Evolutionary conservation across 83 land plant genomes (phyloP).

Genomic region (Picea mariana): DNA sequence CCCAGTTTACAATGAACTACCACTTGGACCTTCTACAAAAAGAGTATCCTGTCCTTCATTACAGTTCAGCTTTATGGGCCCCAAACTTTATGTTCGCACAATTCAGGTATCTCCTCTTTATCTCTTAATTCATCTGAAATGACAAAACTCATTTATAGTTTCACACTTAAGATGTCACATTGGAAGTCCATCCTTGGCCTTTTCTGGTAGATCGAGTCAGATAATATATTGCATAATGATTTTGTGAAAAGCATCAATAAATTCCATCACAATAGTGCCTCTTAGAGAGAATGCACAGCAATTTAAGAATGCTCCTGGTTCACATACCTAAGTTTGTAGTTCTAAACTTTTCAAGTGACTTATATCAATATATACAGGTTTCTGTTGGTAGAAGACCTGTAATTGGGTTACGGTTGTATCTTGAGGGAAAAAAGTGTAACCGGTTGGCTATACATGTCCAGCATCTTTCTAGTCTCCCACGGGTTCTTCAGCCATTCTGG

Average conservation of each 20-base stretch:
- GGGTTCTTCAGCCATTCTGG: constrained; percentile 35
- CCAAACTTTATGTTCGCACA: constrained; percentile 66
- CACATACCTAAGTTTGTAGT: not conserved
- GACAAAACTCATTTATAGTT: not conserved
- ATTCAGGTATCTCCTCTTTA: constrained; percentile 49
- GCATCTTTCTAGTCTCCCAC: constrained; percentile 82
- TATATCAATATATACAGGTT: constrained; percentile 42
- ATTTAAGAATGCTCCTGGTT: not conserved
- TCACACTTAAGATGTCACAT: not conserved
- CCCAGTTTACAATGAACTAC: constrained; percentile 68
- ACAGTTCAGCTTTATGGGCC: constrained; percentile 81
- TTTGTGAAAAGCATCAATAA: not conserved
- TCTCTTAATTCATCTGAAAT: constrained; percentile 6
- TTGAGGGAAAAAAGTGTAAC: constrained; percentile 80
- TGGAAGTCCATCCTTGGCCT: not conserved
- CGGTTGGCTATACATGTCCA: constrained; percentile 79
- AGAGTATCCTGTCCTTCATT: constrained; percentile 49
- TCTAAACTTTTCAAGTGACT: not conserved
- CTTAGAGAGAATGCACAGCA: not conserved
- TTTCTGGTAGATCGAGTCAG: constrained; percentile 8
- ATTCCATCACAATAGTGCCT: not conserved
- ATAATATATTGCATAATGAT: constrained; percentile 2
- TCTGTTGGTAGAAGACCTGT: constrained; percentile 65
- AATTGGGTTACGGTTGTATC: constrained; percentile 68
- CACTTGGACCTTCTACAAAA: constrained; percentile 70